Conservation (phyloP, 2,329 filamentous ascomycete genomes). For the Neurospora sp. region DNA sequence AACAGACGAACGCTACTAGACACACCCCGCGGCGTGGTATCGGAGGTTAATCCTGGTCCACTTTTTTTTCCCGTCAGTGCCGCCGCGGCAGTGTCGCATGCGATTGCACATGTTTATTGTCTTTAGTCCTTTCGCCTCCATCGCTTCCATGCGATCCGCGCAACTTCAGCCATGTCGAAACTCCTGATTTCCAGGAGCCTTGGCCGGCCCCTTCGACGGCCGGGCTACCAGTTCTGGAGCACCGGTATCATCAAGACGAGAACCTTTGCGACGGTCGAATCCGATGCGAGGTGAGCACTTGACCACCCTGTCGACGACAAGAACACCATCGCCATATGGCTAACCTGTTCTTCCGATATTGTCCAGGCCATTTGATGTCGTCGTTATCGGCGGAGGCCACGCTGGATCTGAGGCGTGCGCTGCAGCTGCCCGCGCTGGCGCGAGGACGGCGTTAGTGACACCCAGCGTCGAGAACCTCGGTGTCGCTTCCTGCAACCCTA, state of each 20-base stretch:
- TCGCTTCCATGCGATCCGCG: background rate
- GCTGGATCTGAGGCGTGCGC: slow-evolving; percentile 90
- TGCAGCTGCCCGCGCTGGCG: slow-evolving; percentile 80
- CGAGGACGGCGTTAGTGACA: slow-evolving; percentile 81
- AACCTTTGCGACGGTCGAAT: slow-evolving; percentile 15
- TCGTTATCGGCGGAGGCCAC: slow-evolving; percentile 93
- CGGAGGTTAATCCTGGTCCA: background rate
- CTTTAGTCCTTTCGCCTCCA: background rate
- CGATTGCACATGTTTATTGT: background rate
- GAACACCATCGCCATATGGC: background rate
- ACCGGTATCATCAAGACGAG: slow-evolving; percentile 4
- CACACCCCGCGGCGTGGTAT: background rate
- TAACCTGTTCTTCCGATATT: background rate
- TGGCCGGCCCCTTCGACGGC: slow-evolving; percentile 10
- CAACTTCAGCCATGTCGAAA: slow-evolving; percentile 12
- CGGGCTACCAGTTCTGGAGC: background rate
- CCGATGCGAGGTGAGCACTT: slow-evolving; percentile 10
- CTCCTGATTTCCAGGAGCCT: slow-evolving; percentile 14
- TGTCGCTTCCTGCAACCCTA: slow-evolving; percentile 93
- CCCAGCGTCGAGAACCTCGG: slow-evolving; percentile 83
- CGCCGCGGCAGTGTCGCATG: background rate
- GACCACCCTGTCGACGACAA: background rate
- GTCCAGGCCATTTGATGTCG: slow-evolving; percentile 69
- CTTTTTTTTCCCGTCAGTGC: background rate
- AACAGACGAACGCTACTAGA: background rate